These are phyloP conservation scores for Arabis hirsuta DNA, from an alignment of 345 rosid species.

Conservation along the genomic window DNA sequence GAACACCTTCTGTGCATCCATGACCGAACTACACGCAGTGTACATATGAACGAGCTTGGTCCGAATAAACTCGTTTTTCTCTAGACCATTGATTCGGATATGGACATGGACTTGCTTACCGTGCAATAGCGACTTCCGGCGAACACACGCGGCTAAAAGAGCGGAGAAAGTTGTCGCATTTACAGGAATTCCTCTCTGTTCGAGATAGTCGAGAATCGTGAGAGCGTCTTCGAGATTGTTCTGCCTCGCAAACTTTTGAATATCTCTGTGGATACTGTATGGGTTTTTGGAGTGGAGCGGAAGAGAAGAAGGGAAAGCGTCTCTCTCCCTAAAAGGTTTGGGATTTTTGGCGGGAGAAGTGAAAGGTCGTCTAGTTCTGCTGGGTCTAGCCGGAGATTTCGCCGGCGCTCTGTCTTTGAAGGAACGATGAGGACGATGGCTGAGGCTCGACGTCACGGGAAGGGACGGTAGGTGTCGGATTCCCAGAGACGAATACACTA, in stretches of 20 bases:
- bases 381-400: constrained; percentile 27
- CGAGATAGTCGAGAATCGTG: constrained; percentile 65
- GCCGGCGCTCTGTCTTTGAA: constrained; percentile 31
- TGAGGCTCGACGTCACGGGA: constrained; percentile 9
- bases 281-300: constrained; percentile 71
- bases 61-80: constrained; percentile 65
- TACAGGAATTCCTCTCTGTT: constrained; percentile 73
- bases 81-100: constrained; percentile 69
- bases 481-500: constrained; percentile 42
- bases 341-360: constrained; percentile 41
- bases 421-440: constrained; percentile 26
- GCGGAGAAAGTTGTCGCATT: constrained; percentile 75
- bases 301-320: constrained; percentile 67
- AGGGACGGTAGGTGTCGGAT: constrained; percentile 41
- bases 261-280: constrained; percentile 60
- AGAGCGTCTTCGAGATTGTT: constrained; percentile 80
- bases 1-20: constrained; percentile 71
- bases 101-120: constrained; percentile 70
- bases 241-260: constrained; percentile 62
- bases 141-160: constrained; percentile 74
- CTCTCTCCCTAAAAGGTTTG: constrained; percentile 54
- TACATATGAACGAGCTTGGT: constrained; percentile 78
- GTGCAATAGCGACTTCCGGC: constrained; percentile 55
- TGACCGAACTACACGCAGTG: constrained; percentile 65
- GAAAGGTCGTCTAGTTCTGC: constrained; percentile 32